A percentile compares a stretch with the other conserved stretches of the same genome.
Conservation (phyloP, 208 protist species). For the Trypanosomatidae sp. region DNA sequence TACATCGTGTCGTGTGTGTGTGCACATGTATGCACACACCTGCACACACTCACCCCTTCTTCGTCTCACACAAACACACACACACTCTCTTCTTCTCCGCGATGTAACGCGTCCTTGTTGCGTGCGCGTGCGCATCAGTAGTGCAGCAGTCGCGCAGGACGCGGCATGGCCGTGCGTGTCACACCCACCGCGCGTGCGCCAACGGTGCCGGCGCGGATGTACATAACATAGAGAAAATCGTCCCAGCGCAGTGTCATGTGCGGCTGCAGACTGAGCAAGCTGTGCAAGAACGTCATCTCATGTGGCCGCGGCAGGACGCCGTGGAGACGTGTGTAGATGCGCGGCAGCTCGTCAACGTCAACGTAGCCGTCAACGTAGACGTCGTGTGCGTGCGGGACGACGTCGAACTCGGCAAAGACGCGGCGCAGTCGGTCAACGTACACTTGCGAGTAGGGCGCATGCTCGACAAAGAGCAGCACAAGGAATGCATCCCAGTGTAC, state of each 20-base stretch:
- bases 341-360: conserved; percentile 11
- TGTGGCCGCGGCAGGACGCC: conserved; percentile 6
- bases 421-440: conserved; percentile 15
- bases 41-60: too few species aligned
- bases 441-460: conserved; percentile 20
- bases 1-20: too few species aligned
- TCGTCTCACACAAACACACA: too few species aligned
- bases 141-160: too few species aligned
- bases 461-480: conserved; percentile 37
- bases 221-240: conserved; percentile 64
- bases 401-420: conserved; percentile 58
- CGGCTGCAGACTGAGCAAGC: conserved; percentile 19
- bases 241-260: conserved; percentile 60
- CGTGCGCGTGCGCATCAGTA: too few species aligned
- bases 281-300: conserved; percentile 14
- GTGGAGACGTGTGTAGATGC: conserved; percentile 28
- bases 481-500: conserved; percentile 60
- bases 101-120: too few species aligned
- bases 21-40: too few species aligned
- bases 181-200: conserved; percentile 8
- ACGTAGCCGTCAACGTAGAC: conserved; percentile 12
- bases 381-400: conserved; percentile 14
- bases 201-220: conserved; percentile 12
- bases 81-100: too few species aligned
- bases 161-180: too few species aligned